phyloP scores from a whole-genome alignment of 2,329 filamentous ascomycete species.

The Orbilia oligospora region DNA sequence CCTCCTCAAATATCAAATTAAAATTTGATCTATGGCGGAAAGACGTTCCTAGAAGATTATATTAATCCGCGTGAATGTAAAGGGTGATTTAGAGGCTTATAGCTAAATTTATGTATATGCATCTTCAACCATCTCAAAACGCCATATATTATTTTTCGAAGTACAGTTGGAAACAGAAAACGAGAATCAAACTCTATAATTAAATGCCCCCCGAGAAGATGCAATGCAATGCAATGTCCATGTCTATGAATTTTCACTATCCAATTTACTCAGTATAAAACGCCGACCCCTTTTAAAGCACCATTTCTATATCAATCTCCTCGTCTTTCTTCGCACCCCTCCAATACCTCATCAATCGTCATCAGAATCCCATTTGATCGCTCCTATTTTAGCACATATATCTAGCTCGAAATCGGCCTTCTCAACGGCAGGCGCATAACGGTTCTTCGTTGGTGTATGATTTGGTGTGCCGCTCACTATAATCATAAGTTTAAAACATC shows the following conservation, averaged over 20 bases:
- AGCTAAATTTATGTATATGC: too few relatives aligned
- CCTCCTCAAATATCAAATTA: too few relatives aligned
- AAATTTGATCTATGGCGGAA: too few relatives aligned
- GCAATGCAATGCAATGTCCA: background rate
- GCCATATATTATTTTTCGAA: background rate
- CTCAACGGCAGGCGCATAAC: background rate
- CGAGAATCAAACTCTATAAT: background rate
- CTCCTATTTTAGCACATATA: constrained; percentile 47
- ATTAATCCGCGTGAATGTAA: too few relatives aligned
- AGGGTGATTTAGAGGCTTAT: too few relatives aligned
- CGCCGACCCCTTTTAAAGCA: background rate
- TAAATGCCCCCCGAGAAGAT: background rate
- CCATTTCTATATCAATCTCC: background rate
- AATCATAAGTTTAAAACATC: background rate
- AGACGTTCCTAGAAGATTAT: too few relatives aligned
- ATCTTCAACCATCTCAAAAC: background rate
- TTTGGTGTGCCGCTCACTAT: constrained; percentile 18
- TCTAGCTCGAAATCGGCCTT: constrained; percentile 45
- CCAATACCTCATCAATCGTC: constrained; percentile 13
- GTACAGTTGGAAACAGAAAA: background rate
- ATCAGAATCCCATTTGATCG: constrained; percentile 50
- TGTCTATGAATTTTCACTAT: background rate
- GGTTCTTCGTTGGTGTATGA: constrained; percentile 25
- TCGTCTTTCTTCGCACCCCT: too few relatives aligned
- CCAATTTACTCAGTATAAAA: constrained; percentile 14